Evolutionary conservation across 2,329 filamentous ascomycete species (phyloP).

Genomic region (Fusarium virguliforme): DNA sequence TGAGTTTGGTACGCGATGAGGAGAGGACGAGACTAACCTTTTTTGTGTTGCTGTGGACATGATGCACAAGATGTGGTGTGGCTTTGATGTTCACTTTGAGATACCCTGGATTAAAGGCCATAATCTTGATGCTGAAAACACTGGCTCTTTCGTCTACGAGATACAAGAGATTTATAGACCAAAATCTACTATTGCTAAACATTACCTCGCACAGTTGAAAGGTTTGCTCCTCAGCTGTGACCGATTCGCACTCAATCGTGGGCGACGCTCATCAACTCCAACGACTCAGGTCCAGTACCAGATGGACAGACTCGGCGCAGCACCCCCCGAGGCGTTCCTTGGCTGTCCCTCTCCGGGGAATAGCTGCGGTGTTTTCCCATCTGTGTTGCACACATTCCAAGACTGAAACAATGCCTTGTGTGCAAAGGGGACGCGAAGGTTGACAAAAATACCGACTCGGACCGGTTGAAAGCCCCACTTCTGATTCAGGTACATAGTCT

Average conservation of each 20-base stretch:
- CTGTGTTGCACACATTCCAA: slow-evolving; percentile 3
- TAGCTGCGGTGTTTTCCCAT: slow-evolving; percentile 5
- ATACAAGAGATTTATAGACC: not conserved
- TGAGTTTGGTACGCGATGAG: not conserved
- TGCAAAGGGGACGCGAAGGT: not conserved
- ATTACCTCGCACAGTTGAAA: slow-evolving; percentile 1
- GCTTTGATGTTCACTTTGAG: not conserved
- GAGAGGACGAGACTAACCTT: not conserved
- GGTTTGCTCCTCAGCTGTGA: not conserved
- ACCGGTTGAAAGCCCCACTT: too few relatives aligned
- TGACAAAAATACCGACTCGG: too few relatives aligned
- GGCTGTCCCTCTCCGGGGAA: not conserved
- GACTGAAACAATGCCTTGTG: not conserved
- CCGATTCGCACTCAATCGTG: not conserved
- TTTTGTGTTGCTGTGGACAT: slow-evolving; percentile 7
- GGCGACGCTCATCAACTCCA: not conserved
- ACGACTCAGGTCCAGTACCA: not conserved
- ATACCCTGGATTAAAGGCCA: not conserved
- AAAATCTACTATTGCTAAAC: not conserved
- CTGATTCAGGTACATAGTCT: too few relatives aligned
- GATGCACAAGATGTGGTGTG: not conserved
- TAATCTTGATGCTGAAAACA: not conserved
- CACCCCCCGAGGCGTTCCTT: not conserved
- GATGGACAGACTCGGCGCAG: not conserved
- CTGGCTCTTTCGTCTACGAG: not conserved